These are phyloP conservation scores for Ophiostoma piceae DNA, from an alignment of 2,329 filamentous ascomycete species.

Conservation along the genomic window DNA sequence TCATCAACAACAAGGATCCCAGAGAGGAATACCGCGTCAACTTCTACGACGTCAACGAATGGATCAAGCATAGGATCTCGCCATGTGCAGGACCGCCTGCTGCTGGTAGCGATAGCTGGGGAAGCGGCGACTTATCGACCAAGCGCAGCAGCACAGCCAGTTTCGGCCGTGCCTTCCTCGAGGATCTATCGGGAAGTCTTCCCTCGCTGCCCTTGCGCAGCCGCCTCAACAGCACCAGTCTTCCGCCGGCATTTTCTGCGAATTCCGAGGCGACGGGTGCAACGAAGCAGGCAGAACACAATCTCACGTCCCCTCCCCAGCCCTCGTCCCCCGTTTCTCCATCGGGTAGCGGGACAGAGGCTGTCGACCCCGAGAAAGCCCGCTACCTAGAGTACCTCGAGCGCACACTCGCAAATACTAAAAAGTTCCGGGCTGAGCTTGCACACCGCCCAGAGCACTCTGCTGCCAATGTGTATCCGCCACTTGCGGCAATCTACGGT, in stretches of 20 bases:
- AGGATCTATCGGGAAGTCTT: conserved; percentile 39
- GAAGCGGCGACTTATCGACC: neutral
- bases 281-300: neutral
- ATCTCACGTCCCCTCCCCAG: neutral
- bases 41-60: conserved; percentile 74
- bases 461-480: conserved; percentile 69
- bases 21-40: conserved; percentile 75
- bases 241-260: neutral
- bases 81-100: conserved; percentile 68
- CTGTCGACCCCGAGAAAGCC: conserved; percentile 32
- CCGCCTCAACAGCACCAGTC: conserved; percentile 33
- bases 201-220: conserved; percentile 37
- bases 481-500: conserved; percentile 75
- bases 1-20: conserved; percentile 69
- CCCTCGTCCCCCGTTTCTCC: neutral
- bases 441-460: conserved; percentile 56
- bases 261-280: neutral
- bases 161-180: conserved; percentile 41
- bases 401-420: conserved; percentile 66
- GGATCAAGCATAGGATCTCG: conserved; percentile 72
- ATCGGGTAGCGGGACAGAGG: neutral
- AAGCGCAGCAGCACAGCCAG: conserved; percentile 36
- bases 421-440: conserved; percentile 71
- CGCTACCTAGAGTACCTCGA: conserved; percentile 60
- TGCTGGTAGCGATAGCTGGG: neutral